Percentiles rank a stretch among this genome's conserved stretches.
These are phyloP conservation scores for Fusarium denticulatum DNA, from an alignment of 2,329 filamentous ascomycete genomes.

Conservation along the genomic window DNA sequence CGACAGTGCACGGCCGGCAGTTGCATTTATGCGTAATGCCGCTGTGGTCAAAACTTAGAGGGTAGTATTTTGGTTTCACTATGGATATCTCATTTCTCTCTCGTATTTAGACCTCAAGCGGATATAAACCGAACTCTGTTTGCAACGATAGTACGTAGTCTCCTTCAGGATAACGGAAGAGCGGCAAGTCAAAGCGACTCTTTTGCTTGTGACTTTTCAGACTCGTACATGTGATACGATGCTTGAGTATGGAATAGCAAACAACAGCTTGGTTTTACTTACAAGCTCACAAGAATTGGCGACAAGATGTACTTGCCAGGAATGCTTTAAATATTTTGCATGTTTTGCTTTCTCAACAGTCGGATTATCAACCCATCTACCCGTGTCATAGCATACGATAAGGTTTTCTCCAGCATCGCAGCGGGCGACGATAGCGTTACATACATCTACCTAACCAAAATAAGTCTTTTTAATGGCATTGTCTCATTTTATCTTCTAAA, in stretches of 20 bases:
- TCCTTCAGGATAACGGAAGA: too few species aligned
- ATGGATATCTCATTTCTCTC: not conserved
- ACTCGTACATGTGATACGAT: fast-evolving
- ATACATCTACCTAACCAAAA: not conserved
- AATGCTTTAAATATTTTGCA: not conserved
- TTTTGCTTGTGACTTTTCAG: not conserved
- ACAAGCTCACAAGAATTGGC: fast-evolving
- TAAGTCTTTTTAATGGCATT: not conserved
- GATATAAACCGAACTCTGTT: not conserved
- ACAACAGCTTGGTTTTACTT: fast-evolving
- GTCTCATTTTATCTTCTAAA: not conserved
- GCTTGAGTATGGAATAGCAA: not conserved
- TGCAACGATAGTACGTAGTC: fast-evolving
- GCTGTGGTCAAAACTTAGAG: not conserved
- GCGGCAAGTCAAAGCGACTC: not conserved
- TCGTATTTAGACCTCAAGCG: not conserved
- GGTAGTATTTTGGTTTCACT: not conserved
- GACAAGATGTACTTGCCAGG: fast-evolving
- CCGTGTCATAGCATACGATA: not conserved
- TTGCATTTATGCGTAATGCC: not conserved
- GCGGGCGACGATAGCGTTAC: not conserved
- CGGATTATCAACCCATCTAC: not conserved
- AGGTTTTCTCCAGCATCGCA: fast-evolving
- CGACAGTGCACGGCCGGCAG: not conserved
- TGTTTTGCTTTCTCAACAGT: not conserved